Base-by-base conservation (phyloP, 2,329 filamentous ascomycete species). In the Fusarium temperatum region DNA sequence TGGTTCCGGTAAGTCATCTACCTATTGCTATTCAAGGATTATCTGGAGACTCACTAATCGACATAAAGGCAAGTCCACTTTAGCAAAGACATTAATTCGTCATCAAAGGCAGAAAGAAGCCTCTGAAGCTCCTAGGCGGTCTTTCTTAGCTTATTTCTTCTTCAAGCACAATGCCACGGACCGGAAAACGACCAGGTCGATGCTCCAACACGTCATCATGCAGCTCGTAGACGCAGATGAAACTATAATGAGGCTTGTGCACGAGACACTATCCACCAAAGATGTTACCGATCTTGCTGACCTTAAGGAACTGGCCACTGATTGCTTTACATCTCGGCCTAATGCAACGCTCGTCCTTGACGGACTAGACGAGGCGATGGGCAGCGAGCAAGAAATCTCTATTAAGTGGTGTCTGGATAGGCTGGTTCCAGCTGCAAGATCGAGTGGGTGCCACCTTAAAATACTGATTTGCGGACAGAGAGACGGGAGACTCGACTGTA, bases 61-160 rank as follows among this genome's bases (percentile, higher is more conserved):
- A 15, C 15, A 2, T 35, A 7, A 13, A 35, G 32, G 32, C 2
- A 35, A 32, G 8, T 44, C 64, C 0, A 58, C 64, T 0, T 18
- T 66, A 0, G 44, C 64, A 6, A 57, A 39, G 9, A 66, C 22
- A 6, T 17, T 66, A 0, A 44, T 51, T 15, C 38, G 13, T 1
- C 12, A 20, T 7, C 3, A 32, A 1, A 20, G 5, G 1, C 1
- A 1, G 0, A 36, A 22, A 3, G 0, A 24, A 3, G 7, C 32
- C 0, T 9, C 13, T 8, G 5, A 22, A 0, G 2, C 22, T 1
- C 1, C 2, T 0, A 3, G 15, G 1, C 5, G 3, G 4, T 6
- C 1, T 4, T 20, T 14, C 2, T 1, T 63, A 0, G 6, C 9
- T 7, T 45, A 66, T 2, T 66, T 65, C 18, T 60, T 66, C 1